Evolutionary conservation across 768 basidiomycete genomes (phyloP), one percentile per base, ranked within the genome.

Genomic region (Hebeloma cylindrosporum): DNA sequence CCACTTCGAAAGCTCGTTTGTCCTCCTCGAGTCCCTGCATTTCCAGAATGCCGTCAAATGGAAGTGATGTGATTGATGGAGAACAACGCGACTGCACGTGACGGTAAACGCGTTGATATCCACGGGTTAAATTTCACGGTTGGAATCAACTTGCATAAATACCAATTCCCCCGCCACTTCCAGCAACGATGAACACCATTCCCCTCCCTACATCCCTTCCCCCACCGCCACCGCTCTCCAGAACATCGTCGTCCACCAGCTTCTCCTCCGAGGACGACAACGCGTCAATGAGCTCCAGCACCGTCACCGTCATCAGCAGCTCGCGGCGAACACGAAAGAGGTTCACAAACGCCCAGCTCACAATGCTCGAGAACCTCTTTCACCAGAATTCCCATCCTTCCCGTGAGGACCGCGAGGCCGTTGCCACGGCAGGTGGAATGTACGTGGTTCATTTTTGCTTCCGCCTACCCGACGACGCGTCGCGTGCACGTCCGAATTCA

Each of bases 331-430:
- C 85, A 2, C 78, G 85, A 28, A 85, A 83, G 61, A 74, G 85
- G 2, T 87, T 88, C 63, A 80, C 75, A 35, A 80, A 75, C 50
- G 68, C 67, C 11, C 85, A 88, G 65, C 77, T 88, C 56, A 77
- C 77, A 51, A 74, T 85, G 70, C 78, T 88, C 45, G 85, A 88
- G 62, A 75, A 82, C 50, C 75, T 88, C 32, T 88, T 82, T 59
- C 84, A 84, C 64, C 73, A 77, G 49, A 79, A 77, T 45, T 84
- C 83, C 0, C 85, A 87, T 58, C 85, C 85, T 4, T 83, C 83
- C n/a, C 77, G 85, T 26, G 81, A 82, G 48, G 80, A 87, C 50
- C 79, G 85, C 51, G 85, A 87, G 51, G 62, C 69, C 0, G 71
- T 85, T 31, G 84, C 84, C 7, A 70, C 62, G 31, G 68, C 78